These are phyloP conservation scores for Coemansia sp. DNA, from an alignment of 192 early-diverging fungal species.

Conservation along the genomic window DNA sequence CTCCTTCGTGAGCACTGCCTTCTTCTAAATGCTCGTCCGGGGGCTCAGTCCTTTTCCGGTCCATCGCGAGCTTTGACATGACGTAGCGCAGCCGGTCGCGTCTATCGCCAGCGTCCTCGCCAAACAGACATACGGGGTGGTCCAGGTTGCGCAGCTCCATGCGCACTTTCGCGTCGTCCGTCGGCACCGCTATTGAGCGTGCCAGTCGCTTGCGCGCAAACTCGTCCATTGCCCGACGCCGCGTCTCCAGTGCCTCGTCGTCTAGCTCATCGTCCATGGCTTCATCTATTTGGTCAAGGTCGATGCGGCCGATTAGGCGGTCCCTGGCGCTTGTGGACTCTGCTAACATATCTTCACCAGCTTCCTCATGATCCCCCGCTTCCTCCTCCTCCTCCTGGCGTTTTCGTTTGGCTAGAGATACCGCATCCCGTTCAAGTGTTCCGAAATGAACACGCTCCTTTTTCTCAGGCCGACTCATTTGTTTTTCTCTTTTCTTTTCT, in stretches of 20 bases:
- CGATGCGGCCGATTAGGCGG: conserved; percentile 6
- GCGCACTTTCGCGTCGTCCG: conserved; percentile 80
- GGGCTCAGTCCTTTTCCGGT: neutral
- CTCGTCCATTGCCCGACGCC: conserved; percentile 58
- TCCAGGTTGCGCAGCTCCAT: conserved; percentile 69
- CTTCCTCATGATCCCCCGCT: neutral
- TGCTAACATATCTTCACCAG: neutral
- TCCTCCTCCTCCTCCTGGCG: conserved; percentile 39
- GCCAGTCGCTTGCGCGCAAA: conserved; percentile 77
- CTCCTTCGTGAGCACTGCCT: conserved; percentile 34
- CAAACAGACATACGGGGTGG: conserved; percentile 91
- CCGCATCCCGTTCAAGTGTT: conserved; percentile 34
- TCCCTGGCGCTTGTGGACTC: neutral
- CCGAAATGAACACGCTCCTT: conserved; percentile 24
- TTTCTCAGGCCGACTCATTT: conserved; percentile 10
- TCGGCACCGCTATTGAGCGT: conserved; percentile 82
- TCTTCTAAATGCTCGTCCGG: conserved; percentile 26
- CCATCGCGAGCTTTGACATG: conserved; percentile 59
- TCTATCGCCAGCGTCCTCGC: conserved; percentile 87
- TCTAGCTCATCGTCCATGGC: conserved; percentile 14
- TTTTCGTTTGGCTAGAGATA: conserved; percentile 49
- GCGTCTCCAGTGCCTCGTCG: conserved; percentile 28
- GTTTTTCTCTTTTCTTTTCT: no score
- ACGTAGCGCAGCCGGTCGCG: conserved; percentile 77
- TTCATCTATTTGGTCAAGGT: conserved; percentile 34